Percentiles rank a stretch among this genome's conserved stretches.
Conservation (phyloP, 1,139 yeast genomes). For the Meyerozyma smithsonii region DNA sequence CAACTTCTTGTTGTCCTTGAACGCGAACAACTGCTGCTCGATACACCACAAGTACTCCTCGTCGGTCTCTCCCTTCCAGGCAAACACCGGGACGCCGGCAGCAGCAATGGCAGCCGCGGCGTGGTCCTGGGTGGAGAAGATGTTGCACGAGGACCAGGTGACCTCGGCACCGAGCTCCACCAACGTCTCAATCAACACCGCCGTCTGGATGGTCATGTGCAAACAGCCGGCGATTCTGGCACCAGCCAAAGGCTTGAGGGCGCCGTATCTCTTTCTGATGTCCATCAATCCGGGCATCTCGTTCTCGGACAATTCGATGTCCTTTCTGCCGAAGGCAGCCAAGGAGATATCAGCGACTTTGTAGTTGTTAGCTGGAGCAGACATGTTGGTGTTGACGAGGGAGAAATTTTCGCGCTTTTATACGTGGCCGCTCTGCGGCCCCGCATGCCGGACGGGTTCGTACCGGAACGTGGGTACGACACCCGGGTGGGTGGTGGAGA, state of each 20-base stretch:
- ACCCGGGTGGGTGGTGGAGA: neutral
- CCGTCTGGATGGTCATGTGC: constrained; percentile 99
- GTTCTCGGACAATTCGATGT: constrained; percentile 97
- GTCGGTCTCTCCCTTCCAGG: constrained; percentile 99
- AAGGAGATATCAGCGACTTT: constrained; percentile 98
- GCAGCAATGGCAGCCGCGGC: constrained; percentile 99
- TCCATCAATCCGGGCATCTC: constrained; percentile 99
- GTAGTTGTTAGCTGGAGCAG: constrained; percentile 47
- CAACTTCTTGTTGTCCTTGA: constrained; percentile 94
- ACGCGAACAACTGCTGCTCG: constrained; percentile 97
- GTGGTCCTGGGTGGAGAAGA: constrained; percentile 99
- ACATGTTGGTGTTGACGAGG: constrained; percentile 8
- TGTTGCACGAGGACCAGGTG: constrained; percentile 99
- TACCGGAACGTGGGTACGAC: neutral
- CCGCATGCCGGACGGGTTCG: neutral
- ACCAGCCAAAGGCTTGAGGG: constrained; percentile 93
- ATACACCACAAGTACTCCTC: constrained; percentile 99
- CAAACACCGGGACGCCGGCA: constrained; percentile 98
- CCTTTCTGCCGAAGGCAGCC: constrained; percentile 99
- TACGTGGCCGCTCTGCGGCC: neutral
- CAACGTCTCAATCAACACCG: constrained; percentile 96
- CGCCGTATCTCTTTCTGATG: constrained; percentile 91
- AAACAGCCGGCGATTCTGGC: constrained; percentile 99
- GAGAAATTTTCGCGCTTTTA: constrained; percentile 2
- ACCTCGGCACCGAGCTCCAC: constrained; percentile 99